These are phyloP conservation scores for Tephrocybe sp. DNA, from an alignment of 768 basidiomycete species.

Conservation along the genomic window DNA sequence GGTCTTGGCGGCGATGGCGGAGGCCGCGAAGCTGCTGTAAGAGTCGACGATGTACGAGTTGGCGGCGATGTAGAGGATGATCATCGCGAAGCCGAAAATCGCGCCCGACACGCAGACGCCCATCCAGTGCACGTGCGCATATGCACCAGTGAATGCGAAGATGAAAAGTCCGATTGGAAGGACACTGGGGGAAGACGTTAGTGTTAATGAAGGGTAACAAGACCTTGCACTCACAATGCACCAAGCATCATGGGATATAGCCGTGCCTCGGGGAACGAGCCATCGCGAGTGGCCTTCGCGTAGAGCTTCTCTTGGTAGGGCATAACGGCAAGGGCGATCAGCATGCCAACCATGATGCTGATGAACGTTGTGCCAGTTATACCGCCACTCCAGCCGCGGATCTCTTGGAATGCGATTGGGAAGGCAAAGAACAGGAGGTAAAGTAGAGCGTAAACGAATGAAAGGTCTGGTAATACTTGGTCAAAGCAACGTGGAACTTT, in stretches of 20 bases:
- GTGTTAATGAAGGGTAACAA: background rate
- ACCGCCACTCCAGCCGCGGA: conserved; percentile 42
- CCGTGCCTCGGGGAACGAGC: conserved; percentile 43
- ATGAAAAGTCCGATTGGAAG: conserved; percentile 42
- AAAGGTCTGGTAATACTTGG: conserved; percentile 39
- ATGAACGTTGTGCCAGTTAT: conserved; percentile 43
- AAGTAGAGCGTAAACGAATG: conserved; percentile 41
- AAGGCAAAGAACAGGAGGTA: conserved; percentile 46
- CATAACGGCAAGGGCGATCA: conserved; percentile 28
- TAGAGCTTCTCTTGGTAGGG: conserved; percentile 36
- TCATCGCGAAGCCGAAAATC: conserved; percentile 42
- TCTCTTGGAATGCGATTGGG: conserved; percentile 40
- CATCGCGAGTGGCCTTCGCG: conserved; percentile 28
- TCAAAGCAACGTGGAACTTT: too few species aligned
- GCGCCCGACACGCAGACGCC: conserved; percentile 33
- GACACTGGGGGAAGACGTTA: conserved; percentile 24
- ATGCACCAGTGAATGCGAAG: conserved; percentile 46
- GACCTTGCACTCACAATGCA: conserved; percentile 30
- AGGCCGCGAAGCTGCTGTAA: conserved; percentile 41
- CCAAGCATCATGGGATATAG: conserved; percentile 42
- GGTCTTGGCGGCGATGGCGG: conserved; percentile 46
- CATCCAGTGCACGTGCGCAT: conserved; percentile 38
- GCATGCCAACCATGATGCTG: conserved; percentile 42
- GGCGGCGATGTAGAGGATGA: conserved; percentile 42
- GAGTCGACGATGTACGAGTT: conserved; percentile 47